Evolutionary conservation across 2,329 filamentous ascomycete genomes (phyloP), one percentile per base, ranked within the genome.

Genomic region (Cryoendolithus antarcticus): DNA sequence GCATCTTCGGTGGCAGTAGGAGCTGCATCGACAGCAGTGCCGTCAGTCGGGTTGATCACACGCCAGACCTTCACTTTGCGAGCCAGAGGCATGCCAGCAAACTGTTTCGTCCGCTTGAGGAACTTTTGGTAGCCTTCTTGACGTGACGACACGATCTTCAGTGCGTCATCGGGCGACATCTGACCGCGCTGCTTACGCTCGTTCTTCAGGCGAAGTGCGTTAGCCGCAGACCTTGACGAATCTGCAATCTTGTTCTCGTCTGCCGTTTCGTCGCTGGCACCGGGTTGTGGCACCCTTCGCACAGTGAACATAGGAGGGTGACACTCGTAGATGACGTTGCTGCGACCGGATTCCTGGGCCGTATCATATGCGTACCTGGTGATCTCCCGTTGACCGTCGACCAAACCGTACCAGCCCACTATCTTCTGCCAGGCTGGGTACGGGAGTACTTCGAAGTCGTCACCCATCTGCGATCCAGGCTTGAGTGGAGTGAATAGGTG

Each of bases 231-330:
- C 19, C 33, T 34, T 34, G 42, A 15, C 33, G 41, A 19, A 34
- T 36, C 24, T 6, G 24, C 24, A 6, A 8, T 7, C 24, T 27
- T 27, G 8, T 28, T 11, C 7, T 12, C 9, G 8, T 41, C 24
- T 2, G 6, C 9, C 3, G 24, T n/a, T 9, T 41, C 36, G 11
- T 32, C 40, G 5, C 6, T 8, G 5, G 13, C 31, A 4, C 12
- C 21, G 11, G 62, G 58, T 49, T 69, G 69, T 57, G 78, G 80
- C 2, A 96, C 67, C 48, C 89, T 86, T 55, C 93, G 77, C 44
- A 96, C 70, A 1, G 79, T 85, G 58, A 95, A 84, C 32, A 94
- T 70, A 0, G 85, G 86, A 4, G 88, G 91, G 52, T 86, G 77
- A 31, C 86, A 69, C 62, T 96, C 91, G 58, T 82, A 93, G 51